Evolutionary conservation across 495 filamentous ascomycete genomes (phyloP).

Genomic region (Stereocaulon alpinum): DNA sequence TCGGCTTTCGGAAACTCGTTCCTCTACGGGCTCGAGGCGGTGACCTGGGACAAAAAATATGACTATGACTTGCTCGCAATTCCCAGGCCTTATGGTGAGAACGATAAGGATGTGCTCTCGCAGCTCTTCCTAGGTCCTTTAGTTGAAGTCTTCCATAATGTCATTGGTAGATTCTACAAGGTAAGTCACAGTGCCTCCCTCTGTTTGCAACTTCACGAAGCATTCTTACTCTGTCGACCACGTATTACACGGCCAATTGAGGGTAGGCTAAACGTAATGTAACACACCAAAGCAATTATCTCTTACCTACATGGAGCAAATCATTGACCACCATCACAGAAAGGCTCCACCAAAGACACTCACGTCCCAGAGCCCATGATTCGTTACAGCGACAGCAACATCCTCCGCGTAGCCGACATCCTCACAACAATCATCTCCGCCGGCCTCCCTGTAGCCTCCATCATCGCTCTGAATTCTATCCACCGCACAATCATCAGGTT

Average conservation of each 20-base stretch:
- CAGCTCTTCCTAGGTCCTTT: neutral
- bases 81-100: neutral
- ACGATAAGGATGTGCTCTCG: neutral
- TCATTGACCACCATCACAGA: neutral
- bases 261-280: too few species aligned
- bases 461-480: constrained; percentile 18
- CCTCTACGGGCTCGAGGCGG: neutral
- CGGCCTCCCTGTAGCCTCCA: constrained; percentile 25
- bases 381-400: neutral
- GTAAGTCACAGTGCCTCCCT: neutral
- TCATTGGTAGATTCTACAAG: constrained; percentile 1
- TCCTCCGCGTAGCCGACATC: constrained; percentile 10
- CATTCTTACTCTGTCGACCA: too few species aligned
- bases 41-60: neutral
- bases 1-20: neutral
- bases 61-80: neutral
- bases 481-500: constrained; percentile 12
- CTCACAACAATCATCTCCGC: constrained; percentile 25
- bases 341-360: neutral
- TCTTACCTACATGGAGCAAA: neutral
- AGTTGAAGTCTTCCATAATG: neutral
- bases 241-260: too few species aligned
- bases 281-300: too few species aligned
- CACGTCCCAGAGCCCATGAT: neutral
- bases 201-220: too few species aligned